Evolutionary conservation across 306 rosid species (phyloP).

Genomic region (Casuarina cunninghamiana): DNA sequence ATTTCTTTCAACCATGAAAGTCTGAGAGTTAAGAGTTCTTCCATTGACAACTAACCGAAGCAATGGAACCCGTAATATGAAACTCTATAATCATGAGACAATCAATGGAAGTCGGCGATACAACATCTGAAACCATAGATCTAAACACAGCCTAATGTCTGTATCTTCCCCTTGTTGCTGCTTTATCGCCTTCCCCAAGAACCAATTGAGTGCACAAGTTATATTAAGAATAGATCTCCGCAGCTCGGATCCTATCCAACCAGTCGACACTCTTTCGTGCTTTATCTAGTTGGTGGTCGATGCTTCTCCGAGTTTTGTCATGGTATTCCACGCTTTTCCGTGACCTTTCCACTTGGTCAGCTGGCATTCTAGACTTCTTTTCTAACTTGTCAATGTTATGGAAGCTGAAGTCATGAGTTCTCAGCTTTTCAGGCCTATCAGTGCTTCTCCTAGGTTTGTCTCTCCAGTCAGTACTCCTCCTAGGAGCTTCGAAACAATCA

Average conservation of each 20-base stretch:
- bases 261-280: conserved; percentile 80
- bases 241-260: conserved; percentile 77
- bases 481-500: conserved; percentile 60
- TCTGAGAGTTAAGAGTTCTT: conserved; percentile 55
- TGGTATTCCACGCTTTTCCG: conserved; percentile 69
- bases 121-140: conserved; percentile 57
- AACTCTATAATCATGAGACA: conserved; percentile 42
- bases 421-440: conserved; percentile 61
- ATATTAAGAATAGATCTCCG: conserved; percentile 30
- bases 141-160: conserved; percentile 41
- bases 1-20: conserved; percentile 33
- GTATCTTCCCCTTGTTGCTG: conserved; percentile 33
- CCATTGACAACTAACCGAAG: conserved; percentile 33
- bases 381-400: conserved; percentile 55
- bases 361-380: conserved; percentile 55
- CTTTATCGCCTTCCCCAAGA: conserved; percentile 35
- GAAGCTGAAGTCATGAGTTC: conserved; percentile 56
- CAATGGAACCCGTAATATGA: conserved; percentile 35
- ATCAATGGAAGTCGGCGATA: conserved; percentile 35
- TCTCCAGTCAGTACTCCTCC: conserved; percentile 74
- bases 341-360: conserved; percentile 73
- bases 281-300: conserved; percentile 76
- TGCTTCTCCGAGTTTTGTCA: conserved; percentile 72
- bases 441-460: conserved; percentile 76
- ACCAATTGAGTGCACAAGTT: conserved; percentile 36